These are phyloP conservation scores for Fusarium sambucinum DNA, from an alignment of 2,329 filamentous ascomycete species.

Conservation along the genomic window DNA sequence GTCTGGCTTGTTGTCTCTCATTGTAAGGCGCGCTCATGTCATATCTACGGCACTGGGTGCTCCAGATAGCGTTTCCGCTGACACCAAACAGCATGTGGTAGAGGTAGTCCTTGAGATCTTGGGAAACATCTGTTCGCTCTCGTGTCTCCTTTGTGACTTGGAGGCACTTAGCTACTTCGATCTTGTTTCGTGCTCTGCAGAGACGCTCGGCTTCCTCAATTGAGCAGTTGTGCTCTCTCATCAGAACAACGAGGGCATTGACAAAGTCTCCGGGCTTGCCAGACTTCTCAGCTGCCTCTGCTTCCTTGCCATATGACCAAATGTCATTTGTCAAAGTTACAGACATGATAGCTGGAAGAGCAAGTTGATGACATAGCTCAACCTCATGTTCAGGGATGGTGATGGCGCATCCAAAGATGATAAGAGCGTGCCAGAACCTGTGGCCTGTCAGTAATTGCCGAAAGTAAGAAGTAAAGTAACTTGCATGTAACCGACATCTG, in stretches of 20 bases:
- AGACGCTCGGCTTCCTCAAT: not conserved
- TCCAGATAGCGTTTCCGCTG: slow-evolving; percentile 1
- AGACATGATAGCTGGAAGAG: not conserved
- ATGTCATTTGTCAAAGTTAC: not conserved
- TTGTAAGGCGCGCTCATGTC: not conserved
- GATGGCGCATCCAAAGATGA: not conserved
- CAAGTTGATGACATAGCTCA: not conserved
- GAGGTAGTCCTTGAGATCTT: not conserved
- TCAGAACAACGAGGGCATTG: not conserved
- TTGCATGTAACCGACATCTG: not conserved
- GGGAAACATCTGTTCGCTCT: not conserved
- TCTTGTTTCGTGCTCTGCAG: not conserved
- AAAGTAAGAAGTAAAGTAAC: not conserved
- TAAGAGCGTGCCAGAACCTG: slow-evolving; percentile 1
- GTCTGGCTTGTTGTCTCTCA: not conserved
- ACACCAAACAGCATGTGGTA: slow-evolving; percentile 1
- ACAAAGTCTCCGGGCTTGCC: not conserved
- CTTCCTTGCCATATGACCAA: not conserved
- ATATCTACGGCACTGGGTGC: not conserved
- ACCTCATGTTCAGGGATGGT: not conserved
- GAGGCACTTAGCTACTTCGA: not conserved
- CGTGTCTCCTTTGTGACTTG: not conserved
- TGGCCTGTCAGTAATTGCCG: not conserved
- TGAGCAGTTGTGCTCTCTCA: not conserved
- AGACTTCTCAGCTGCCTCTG: not conserved